Conservation (phyloP, 257 asterid species). For the Oldenlandia corymbosa region DNA sequence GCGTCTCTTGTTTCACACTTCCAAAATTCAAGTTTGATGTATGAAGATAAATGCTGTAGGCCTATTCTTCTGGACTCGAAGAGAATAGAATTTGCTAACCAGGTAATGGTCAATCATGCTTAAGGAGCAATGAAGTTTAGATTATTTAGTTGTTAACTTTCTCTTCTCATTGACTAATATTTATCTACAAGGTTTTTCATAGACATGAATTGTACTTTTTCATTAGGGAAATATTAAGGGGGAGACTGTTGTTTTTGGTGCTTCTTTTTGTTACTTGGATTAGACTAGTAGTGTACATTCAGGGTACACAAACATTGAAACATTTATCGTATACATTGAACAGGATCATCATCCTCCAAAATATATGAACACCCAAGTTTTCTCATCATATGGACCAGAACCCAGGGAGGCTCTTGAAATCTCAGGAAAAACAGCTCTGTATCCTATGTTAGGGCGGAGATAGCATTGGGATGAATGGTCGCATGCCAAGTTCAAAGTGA, state of each 20-base stretch:
- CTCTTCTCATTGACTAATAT: background rate
- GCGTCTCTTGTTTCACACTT: slow-evolving; percentile 63
- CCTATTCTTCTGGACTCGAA: slow-evolving; percentile 57
- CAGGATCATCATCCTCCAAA: slow-evolving; percentile 22
- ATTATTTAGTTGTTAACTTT: background rate
- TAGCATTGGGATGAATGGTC: slow-evolving; percentile 14
- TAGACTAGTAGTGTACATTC: background rate
- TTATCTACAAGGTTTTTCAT: background rate
- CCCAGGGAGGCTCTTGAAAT: slow-evolving; percentile 10
- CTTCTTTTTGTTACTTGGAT: background rate
- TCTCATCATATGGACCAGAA: slow-evolving; percentile 19
- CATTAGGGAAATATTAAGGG: background rate
- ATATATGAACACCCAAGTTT: slow-evolving; percentile 25
- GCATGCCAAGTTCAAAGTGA: background rate
- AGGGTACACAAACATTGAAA: too few species aligned
- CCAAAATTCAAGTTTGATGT: slow-evolving; percentile 80
- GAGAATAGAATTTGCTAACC: slow-evolving; percentile 28
- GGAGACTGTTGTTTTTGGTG: background rate
- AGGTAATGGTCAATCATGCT: slow-evolving; percentile 25
- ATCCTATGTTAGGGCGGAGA: slow-evolving; percentile 22
- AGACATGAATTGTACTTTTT: background rate
- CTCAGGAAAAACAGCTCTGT: slow-evolving; percentile 11
- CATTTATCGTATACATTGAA: too few species aligned
- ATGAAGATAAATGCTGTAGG: slow-evolving; percentile 71
- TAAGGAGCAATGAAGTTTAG: background rate